Conservation (phyloP, 139 green algal species). For the Marvania coccoides region DNA sequence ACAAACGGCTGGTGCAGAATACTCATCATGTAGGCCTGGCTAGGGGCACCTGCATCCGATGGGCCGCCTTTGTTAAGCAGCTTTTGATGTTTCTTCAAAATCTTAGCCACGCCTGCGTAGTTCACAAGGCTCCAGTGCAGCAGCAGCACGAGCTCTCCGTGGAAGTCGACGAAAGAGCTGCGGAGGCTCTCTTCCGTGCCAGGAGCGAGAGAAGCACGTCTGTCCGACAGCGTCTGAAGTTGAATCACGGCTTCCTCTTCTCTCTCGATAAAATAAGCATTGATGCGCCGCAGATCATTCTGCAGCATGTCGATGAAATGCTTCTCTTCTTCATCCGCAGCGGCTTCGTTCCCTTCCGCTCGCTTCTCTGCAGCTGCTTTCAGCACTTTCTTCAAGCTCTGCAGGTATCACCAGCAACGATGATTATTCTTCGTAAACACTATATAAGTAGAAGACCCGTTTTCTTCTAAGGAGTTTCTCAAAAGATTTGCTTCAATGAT, state of each 20-base stretch:
- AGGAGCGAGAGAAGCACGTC: not conserved
- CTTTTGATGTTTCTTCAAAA: constrained; percentile 86
- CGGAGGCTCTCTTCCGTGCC: not conserved
- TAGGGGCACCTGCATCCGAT: constrained; percentile 49
- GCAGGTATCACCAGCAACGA: not conserved
- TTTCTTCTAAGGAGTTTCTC: no score
- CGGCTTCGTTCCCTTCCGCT: constrained; percentile 32
- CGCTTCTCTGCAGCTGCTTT: not conserved
- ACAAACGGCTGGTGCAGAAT: constrained; percentile 69
- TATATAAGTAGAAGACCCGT: no score
- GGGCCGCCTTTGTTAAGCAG: no score
- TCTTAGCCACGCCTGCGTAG: constrained; percentile 74
- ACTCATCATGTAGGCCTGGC: constrained; percentile 51
- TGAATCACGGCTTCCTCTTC: constrained; percentile 77
- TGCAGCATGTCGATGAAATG: not conserved
- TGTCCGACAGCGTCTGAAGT: constrained; percentile 39
- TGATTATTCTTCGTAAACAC: no score
- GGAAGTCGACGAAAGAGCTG: constrained; percentile 16
- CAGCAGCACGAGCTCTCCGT: constrained; percentile 58
- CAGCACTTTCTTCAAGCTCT: not conserved
- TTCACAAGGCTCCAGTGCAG: constrained; percentile 75
- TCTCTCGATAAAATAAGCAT: constrained; percentile 65
- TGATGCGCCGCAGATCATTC: constrained; percentile 39
- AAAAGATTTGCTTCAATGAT: no score
- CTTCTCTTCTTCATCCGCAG: not conserved